These are phyloP conservation scores for bread wheat (Triticum aestivum) DNA, from an alignment of 176 grass and related monocot genomes.

Conservation along the genomic window DNA sequence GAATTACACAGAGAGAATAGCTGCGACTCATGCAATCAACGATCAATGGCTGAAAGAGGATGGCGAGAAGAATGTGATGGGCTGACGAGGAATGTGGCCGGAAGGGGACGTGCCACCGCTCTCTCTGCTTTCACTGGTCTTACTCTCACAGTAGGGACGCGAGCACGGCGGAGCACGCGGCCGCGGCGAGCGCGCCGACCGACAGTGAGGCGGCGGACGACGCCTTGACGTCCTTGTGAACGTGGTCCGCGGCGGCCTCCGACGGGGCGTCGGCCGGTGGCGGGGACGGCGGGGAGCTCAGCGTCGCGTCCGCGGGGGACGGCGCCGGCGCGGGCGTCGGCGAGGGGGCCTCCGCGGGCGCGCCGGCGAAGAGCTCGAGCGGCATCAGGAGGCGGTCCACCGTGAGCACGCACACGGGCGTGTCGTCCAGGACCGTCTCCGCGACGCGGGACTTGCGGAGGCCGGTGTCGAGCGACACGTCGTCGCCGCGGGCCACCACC, in stretches of 20 bases:
- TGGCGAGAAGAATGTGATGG: neutral
- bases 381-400: slow-evolving; percentile 75
- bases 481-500: slow-evolving; percentile 59
- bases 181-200: slow-evolving; percentile 15
- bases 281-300: slow-evolving; percentile 25
- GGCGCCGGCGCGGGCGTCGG: slow-evolving; percentile 27
- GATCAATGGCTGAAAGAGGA: neutral
- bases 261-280: slow-evolving; percentile 35
- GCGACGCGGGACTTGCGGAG: slow-evolving; percentile 68
- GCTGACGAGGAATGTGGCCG: neutral
- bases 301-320: neutral
- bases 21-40: neutral
- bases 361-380: slow-evolving; percentile 60
- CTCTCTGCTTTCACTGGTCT: too few relatives aligned
- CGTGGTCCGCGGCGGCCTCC: slow-evolving; percentile 41
- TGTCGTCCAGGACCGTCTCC: slow-evolving; percentile 69
- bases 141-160: slow-evolving; percentile 1
- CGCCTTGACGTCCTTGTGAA: slow-evolving; percentile 40
- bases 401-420: slow-evolving; percentile 65
- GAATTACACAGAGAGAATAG: neutral
- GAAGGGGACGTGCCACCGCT: too few relatives aligned
- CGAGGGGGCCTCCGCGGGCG: slow-evolving; percentile 31
- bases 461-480: slow-evolving; percentile 71
- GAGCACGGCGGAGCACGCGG: slow-evolving; percentile 27
- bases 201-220: neutral